Base-by-base conservation (phyloP, 805 yeast species). In the Sugiyamaella marilandica region DNA sequence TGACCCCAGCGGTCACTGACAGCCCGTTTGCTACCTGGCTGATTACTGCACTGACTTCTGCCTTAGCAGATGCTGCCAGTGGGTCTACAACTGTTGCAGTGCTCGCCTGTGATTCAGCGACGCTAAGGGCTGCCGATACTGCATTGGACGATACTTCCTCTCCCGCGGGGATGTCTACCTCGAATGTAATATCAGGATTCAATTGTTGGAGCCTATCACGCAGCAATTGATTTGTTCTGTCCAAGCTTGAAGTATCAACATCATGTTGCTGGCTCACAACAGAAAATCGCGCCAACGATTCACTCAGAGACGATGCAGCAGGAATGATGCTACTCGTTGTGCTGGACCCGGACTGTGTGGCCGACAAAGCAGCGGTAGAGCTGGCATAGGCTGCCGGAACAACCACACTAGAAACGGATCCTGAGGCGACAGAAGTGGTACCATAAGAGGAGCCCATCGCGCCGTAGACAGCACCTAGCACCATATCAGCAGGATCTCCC, bases 401-500 rank as follows among this genome's bases (percentile, higher is more conserved):
- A 16, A 16, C 14, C 3, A n/a, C 39, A 8, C 18, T 34, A 16
- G 39, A 34, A 3, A 3, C 18, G 5, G 14, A 13, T 5, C 18
- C 39, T 5, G 39, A n/a, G 18, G 39, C 8, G 18, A 4, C 39
- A 34, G 39, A 34, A 8, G 39, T n/a, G 8, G 39, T 34, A 9
- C 18, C 14, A 34, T 4, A n/a, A 8, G 14, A 4, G 8, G 18
- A n/a, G 8, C 51, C 54, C 5, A 51, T 41, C 39, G 18, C 18
- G 16, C 43, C 24, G 19, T 39, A 8, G 21, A 19, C 43, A 2
- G 9, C 16, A 21, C 35, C 34, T 11, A 21, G 11, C 18, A 39
- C 43, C n/a, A 18, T 41, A 31, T 53, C 55, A n/a, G 45, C n/a
- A 21, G 53, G 49, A 21, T 47, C 50, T 21, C 55, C 55, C 16